A percentile compares a stretch with the other conserved stretches of the same genome.
phyloP scores from a whole-genome alignment of 371 early-diverging fungal genomes.

The Syncephalastrum sp. region DNA sequence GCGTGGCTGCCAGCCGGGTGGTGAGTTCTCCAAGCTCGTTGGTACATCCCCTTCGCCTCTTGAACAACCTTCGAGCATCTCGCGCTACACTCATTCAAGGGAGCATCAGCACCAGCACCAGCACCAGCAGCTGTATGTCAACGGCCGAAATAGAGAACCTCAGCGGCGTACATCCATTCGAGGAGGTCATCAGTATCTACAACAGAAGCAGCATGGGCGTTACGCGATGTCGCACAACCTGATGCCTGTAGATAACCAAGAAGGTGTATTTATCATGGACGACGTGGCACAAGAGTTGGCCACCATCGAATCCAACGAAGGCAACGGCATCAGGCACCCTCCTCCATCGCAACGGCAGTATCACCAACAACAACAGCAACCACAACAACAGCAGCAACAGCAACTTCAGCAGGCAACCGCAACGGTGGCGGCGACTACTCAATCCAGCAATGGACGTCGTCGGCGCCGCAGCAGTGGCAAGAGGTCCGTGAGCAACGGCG shows the following conservation, averaged over 20 bases:
- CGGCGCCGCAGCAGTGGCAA: slow-evolving; percentile 1
- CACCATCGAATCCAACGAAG: neutral
- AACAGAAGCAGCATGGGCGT: slow-evolving; percentile 1
- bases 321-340: neutral
- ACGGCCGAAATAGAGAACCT: too few species aligned
- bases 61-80: neutral
- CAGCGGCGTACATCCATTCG: too few species aligned
- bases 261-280: slow-evolving; percentile 26
- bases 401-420: neutral
- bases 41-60: slow-evolving; percentile 10
- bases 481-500: neutral
- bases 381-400: too few species aligned
- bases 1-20: slow-evolving; percentile 32
- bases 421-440: slow-evolving; percentile 3
- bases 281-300: slow-evolving; percentile 21
- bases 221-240: too few species aligned
- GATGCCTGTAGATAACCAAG: slow-evolving; percentile 8
- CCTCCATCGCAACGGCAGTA: neutral
- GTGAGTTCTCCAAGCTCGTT: slow-evolving; percentile 16
- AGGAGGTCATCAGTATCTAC: neutral
- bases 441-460: neutral
- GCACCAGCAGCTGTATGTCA: slow-evolving; percentile 1
- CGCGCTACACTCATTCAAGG: neutral
- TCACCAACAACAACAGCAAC: slow-evolving; percentile 5
- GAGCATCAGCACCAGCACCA: neutral